phyloP scores from a whole-genome alignment of 2,329 filamentous ascomycete genomes.

The Fusarium sp. region DNA sequence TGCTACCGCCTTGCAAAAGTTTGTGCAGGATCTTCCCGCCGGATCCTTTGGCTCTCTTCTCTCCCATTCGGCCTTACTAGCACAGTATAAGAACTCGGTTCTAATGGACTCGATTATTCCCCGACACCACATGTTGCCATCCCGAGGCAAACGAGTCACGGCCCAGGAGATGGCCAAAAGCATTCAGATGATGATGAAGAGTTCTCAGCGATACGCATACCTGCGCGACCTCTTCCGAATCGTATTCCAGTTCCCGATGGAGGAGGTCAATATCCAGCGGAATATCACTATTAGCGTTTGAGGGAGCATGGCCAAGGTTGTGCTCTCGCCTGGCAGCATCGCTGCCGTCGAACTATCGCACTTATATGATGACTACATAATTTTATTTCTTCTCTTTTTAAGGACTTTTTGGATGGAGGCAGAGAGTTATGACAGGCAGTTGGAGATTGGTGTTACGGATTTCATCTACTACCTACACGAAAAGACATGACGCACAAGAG shows the following conservation, averaged over 20 bases:
- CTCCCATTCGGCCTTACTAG: slow-evolving; percentile 78
- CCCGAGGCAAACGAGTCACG: slow-evolving; percentile 68
- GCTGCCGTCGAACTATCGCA: background rate
- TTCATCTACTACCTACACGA: slow-evolving; percentile 17
- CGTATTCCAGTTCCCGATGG: slow-evolving; percentile 86
- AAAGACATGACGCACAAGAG: slow-evolving; percentile 27
- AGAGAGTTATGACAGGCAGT: slow-evolving; percentile 19
- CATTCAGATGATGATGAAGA: slow-evolving; percentile 79
- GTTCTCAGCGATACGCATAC: slow-evolving; percentile 78
- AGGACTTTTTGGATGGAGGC: slow-evolving; percentile 21
- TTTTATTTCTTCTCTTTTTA: slow-evolving; percentile 27
- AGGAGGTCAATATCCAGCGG: slow-evolving; percentile 79
- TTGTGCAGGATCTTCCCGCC: slow-evolving; percentile 79
- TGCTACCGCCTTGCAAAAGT: slow-evolving; percentile 73
- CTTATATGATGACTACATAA: slow-evolving; percentile 26
- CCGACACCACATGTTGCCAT: slow-evolving; percentile 57
- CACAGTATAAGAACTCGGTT: slow-evolving; percentile 85
- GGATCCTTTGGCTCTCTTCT: slow-evolving; percentile 82
- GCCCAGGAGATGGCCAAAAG: slow-evolving; percentile 85
- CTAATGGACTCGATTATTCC: slow-evolving; percentile 74
- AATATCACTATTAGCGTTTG: slow-evolving; percentile 70
- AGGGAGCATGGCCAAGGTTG: background rate
- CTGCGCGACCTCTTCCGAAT: slow-evolving; percentile 84
- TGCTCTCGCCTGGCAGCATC: background rate
- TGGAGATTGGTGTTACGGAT: slow-evolving; percentile 15